Evolutionary conservation across 2,329 filamentous ascomycete genomes (phyloP), one percentile per base, ranked within the genome.

Genomic region (Blastomyces gilchristii): DNA sequence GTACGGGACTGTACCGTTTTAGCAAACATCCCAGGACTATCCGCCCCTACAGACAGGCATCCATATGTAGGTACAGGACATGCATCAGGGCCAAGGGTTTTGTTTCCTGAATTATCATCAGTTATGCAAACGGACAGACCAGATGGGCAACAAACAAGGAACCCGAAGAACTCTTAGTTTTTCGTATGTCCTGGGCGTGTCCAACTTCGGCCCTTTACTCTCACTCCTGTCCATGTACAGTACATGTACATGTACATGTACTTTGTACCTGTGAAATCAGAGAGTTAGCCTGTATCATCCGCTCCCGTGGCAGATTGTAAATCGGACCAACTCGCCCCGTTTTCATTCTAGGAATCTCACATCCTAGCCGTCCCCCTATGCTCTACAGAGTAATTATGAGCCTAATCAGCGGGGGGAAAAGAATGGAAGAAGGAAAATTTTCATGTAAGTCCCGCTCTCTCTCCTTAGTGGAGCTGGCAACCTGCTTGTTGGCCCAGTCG

Each of bases 251-350:
- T 18, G 37, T 58, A 53, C 52, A 31, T 7, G 14, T 54, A 31
- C 50, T 31, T 12, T 54, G 18, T 37, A n/a, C 18, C 8, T 34
- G 18, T 18, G 16, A 22, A 52, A 53, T 53, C 28, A 53, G 50
- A 31, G 37, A 58, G 54, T 25, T 43, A n/a, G 9, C 12, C 39
- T 45, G 22, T 45, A 43, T 25, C 25, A 34, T 49, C 41, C 28
- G 43, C 43, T 16, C 28, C 25, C 41, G 28, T 47, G 18, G 6
- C 34, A 8, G 22, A 25, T 59, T 59, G 57, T 41, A 47, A 59
- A 59, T 45, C 41, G 7, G 57, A 16, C 57, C 39, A 59, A 47
- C 41, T 47, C 41, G 57, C 57, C 57, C 57, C 39, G n/a, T 59
- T 57, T 57, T 37, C 8, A 47, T 59, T 28, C 22, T 31, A 6